Percentiles rank a stretch among this genome's conserved stretches.
Evolutionary conservation across 768 basidiomycete species (phyloP).

Genomic region (Strobilomyces echinocephalus): DNA sequence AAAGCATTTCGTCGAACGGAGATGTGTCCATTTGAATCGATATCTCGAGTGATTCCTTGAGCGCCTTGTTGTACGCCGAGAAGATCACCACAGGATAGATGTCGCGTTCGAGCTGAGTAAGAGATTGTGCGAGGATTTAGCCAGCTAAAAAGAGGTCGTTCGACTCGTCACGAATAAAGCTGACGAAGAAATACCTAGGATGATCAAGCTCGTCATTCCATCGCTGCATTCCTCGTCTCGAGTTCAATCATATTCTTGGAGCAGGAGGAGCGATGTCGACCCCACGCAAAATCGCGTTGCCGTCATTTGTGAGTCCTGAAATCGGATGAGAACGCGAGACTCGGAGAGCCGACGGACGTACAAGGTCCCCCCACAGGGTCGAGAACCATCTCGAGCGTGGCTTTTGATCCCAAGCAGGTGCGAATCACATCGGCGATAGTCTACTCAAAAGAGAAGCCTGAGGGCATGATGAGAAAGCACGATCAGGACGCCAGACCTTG

Average conservation of each 20-base stretch:
- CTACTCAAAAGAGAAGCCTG: slow-evolving; percentile 37
- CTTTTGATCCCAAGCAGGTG: slow-evolving; percentile 94
- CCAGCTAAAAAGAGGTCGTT: slow-evolving; percentile 52
- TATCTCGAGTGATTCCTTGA: slow-evolving; percentile 86
- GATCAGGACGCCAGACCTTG: slow-evolving; percentile 52
- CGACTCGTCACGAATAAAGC: rapidly evolving
- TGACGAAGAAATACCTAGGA: slow-evolving; percentile 63
- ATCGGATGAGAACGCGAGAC: neutral
- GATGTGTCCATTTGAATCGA: slow-evolving; percentile 85
- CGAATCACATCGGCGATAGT: slow-evolving; percentile 97
- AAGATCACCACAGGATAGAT: slow-evolving; percentile 99
- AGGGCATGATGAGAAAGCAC: neutral
- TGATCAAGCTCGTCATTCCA: slow-evolving; percentile 97
- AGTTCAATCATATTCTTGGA: slow-evolving; percentile 99
- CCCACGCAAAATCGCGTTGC: slow-evolving; percentile 97
- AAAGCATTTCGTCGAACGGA: slow-evolving; percentile 87
- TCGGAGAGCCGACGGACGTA: slow-evolving; percentile 49
- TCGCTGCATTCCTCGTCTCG: slow-evolving; percentile 98
- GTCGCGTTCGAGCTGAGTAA: slow-evolving; percentile 89
- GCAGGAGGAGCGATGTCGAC: slow-evolving; percentile 99
- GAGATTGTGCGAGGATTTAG: slow-evolving; percentile 93
- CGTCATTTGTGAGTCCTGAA: slow-evolving; percentile 88
- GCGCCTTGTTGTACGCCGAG: slow-evolving; percentile 93
- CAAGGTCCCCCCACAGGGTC: slow-evolving; percentile 99
- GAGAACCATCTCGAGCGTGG: slow-evolving; percentile 99